These are phyloP conservation scores for Mycena filopes DNA, from an alignment of 768 basidiomycete species.

Conservation along the genomic window DNA sequence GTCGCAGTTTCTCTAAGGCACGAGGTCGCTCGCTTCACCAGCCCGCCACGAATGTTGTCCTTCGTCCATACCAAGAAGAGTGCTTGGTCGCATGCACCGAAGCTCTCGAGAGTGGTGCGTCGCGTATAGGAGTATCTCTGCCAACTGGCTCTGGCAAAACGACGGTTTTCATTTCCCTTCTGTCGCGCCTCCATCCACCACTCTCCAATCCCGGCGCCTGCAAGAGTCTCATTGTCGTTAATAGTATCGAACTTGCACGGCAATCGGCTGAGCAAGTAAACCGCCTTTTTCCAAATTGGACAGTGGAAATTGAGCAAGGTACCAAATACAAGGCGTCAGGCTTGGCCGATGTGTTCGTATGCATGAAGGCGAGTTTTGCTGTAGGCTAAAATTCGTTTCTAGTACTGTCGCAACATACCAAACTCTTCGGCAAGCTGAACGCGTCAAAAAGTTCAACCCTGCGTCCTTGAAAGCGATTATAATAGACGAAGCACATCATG, in stretches of 20 bases:
- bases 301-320: conserved; percentile 94
- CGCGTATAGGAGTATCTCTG: conserved; percentile 84
- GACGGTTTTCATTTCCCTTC: conserved; percentile 87
- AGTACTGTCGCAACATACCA: conserved; percentile 94
- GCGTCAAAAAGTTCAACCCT: conserved; percentile 83
- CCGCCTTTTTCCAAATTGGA: conserved; percentile 74
- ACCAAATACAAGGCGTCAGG: conserved; percentile 79
- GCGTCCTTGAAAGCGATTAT: conserved; percentile 76
- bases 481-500: conserved; percentile 95
- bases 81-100: conserved; percentile 82
- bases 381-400: background rate
- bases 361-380: background rate
- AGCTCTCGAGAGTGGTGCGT: conserved; percentile 72
- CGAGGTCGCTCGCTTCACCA: no score
- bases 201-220: conserved; percentile 54
- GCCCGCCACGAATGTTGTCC: conserved; percentile 48
- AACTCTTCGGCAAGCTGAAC: conserved; percentile 71
- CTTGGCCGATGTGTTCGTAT: conserved; percentile 81
- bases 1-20: conserved; percentile 34
- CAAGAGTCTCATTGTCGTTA: conserved; percentile 85
- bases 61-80: conserved; percentile 90
- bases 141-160: conserved; percentile 93
- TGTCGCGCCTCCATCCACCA: conserved; percentile 69
- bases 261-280: conserved; percentile 84
- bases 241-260: conserved; percentile 87